These are phyloP conservation scores for Fibroporia radiculosa DNA, from an alignment of 768 basidiomycete species.

Conservation along the genomic window DNA sequence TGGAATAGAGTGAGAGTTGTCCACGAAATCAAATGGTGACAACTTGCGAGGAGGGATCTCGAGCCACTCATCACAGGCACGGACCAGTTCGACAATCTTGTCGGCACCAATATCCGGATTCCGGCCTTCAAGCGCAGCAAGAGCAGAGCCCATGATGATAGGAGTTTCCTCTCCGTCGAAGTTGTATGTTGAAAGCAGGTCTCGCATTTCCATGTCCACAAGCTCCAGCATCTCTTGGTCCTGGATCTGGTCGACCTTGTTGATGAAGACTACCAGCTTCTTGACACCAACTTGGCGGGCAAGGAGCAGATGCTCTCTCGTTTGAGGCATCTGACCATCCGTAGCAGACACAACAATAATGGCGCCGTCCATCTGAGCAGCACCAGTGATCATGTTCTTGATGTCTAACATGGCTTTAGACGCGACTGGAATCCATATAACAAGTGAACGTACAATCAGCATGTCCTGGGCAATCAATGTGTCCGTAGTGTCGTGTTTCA, in stretches of 20 bases:
- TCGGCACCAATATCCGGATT: slow-evolving; percentile 70
- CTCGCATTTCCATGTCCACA: slow-evolving; percentile 99
- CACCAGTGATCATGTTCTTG: slow-evolving; percentile 99
- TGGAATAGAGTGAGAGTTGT: background rate
- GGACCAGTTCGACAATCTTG: slow-evolving; percentile 77
- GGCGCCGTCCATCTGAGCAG: slow-evolving; percentile 95
- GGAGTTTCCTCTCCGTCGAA: slow-evolving; percentile 97
- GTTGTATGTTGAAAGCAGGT: slow-evolving; percentile 84
- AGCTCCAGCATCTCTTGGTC: slow-evolving; percentile 99
- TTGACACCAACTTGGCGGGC: slow-evolving; percentile 98
- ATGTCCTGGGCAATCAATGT: slow-evolving; percentile 97
- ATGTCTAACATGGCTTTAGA: slow-evolving; percentile 48
- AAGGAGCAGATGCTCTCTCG: slow-evolving; percentile 93
- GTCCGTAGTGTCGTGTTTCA: slow-evolving; percentile 81
- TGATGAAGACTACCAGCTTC: slow-evolving; percentile 97
- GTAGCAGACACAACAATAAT: slow-evolving; percentile 97
- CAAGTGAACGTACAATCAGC: slow-evolving; percentile 67
- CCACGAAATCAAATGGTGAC: background rate
- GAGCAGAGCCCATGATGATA: slow-evolving; percentile 95
- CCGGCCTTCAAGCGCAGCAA: slow-evolving; percentile 88
- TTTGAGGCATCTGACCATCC: slow-evolving; percentile 99
- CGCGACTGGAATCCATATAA: background rate
- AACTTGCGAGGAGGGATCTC: slow-evolving; percentile 82
- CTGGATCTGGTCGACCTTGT: slow-evolving; percentile 95
- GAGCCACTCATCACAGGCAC: slow-evolving; percentile 90